phyloP scores from a whole-genome alignment of 2,329 filamentous ascomycete genomes.

The Exophiala lecanii-corni region DNA sequence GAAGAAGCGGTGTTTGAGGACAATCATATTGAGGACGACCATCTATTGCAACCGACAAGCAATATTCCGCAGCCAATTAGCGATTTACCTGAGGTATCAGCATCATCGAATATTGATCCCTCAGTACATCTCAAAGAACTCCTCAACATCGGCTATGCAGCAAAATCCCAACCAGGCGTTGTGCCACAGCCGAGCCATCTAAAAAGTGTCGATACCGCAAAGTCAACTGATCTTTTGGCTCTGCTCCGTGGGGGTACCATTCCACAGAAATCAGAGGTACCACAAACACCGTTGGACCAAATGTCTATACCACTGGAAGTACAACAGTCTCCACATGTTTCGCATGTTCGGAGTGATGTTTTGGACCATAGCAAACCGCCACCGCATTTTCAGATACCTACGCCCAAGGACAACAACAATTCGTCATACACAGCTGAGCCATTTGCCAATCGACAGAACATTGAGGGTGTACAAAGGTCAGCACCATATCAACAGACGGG shows the following conservation, averaged over 20 bases:
- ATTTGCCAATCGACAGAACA: conserved; percentile 19
- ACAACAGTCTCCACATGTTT: conserved; percentile 48
- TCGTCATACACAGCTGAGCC: conserved; percentile 23
- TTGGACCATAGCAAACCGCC: conserved; percentile 12
- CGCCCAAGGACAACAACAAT: conserved; percentile 1
- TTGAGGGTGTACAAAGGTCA: conserved; percentile 30
- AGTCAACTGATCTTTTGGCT: conserved; percentile 52
- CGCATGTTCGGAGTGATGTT: conserved; percentile 24
- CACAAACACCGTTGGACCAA: conserved; percentile 54
- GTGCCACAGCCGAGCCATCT: conserved; percentile 21
- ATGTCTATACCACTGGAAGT: conserved; percentile 46
- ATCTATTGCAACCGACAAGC: conserved; percentile 22
- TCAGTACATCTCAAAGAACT: conserved; percentile 50
- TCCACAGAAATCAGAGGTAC: conserved; percentile 30
- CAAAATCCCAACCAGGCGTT: conserved; percentile 14
- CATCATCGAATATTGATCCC: conserved; percentile 36
- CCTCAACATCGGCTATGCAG: conserved; percentile 34
- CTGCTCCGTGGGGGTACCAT: conserved; percentile 46
- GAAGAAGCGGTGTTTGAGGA: conserved; percentile 24
- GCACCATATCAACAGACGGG: conserved; percentile 46
- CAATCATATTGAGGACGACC: conserved; percentile 19
- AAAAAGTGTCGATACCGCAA: conserved; percentile 33
- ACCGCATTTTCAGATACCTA: conserved; percentile 6
- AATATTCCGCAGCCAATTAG: conserved; percentile 28
- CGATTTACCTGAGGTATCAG: conserved; percentile 38